phyloP scores from a whole-genome alignment of 352 stramenopile species.

The Pythium apleroticum region DNA sequence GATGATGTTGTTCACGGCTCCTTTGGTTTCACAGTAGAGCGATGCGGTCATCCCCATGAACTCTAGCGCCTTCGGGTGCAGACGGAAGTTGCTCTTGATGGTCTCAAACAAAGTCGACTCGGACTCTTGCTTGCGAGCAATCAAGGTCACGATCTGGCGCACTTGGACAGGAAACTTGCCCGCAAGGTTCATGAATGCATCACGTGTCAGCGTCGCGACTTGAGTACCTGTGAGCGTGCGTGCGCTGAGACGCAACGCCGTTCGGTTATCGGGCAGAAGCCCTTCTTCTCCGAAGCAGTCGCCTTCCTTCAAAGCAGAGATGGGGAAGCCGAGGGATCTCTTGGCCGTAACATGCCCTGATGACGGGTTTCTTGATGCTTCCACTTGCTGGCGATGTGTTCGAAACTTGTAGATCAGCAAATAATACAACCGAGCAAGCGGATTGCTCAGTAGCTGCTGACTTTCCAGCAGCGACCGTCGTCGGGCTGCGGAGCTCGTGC shows the following conservation, averaged over 20 bases:
- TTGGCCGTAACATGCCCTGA: background rate
- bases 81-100: constrained; percentile 13
- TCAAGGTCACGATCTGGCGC: constrained; percentile 22
- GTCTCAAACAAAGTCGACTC: constrained; percentile 15
- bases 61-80: constrained; percentile 14
- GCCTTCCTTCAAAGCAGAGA: constrained; percentile 46
- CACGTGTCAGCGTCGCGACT: constrained; percentile 7
- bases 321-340: constrained; percentile 26
- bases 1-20: constrained; percentile 19
- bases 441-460: background rate
- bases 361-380: background rate
- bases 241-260: constrained; percentile 21
- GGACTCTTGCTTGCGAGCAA: constrained; percentile 16
- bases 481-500: background rate
- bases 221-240: constrained; percentile 19
- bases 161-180: constrained; percentile 24
- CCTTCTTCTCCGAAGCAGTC: constrained; percentile 71
- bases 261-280: constrained; percentile 6
- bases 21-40: constrained; percentile 21
- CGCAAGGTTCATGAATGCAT: constrained; percentile 18
- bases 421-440: constrained; percentile 4
- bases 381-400: background rate
- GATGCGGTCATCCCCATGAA: constrained; percentile 20
- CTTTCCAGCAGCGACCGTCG: constrained; percentile 9
- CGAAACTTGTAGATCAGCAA: background rate